These are phyloP conservation scores for Boletus rufocinnamomeus DNA, from an alignment of 768 basidiomycete species.

Conservation along the genomic window DNA sequence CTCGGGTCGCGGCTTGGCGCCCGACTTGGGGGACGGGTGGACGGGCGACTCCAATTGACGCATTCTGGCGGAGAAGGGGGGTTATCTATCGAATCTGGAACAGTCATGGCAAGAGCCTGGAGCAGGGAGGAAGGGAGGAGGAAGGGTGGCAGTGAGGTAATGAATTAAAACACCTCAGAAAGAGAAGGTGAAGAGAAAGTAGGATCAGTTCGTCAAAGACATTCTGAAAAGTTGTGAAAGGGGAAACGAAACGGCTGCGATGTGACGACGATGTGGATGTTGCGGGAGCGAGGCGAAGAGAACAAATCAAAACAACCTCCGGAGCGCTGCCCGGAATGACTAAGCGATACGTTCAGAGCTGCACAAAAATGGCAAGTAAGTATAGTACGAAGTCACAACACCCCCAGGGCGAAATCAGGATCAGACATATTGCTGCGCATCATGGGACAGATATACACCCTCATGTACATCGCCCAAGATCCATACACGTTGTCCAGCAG, in stretches of 20 bases:
- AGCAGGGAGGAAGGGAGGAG: constrained; percentile 12
- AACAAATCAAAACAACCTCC: constrained; percentile 7
- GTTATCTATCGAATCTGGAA: constrained; percentile 43
- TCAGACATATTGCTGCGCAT: not conserved
- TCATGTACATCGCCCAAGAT: not conserved
- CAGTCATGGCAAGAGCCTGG: constrained; percentile 35
- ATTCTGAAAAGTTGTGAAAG: constrained; percentile 6
- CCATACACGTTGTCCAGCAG: not conserved
- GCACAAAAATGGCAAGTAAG: constrained; percentile 1
- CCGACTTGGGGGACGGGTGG: constrained; percentile 60
- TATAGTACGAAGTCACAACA: not conserved
- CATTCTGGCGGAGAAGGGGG: constrained; percentile 58
- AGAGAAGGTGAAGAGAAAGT: not conserved
- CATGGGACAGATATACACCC: not conserved
- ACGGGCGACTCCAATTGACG: constrained; percentile 61
- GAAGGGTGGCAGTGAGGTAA: not conserved
- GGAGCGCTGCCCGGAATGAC: constrained; percentile 23
- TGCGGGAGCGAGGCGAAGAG: constrained; percentile 13
- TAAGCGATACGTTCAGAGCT: constrained; percentile 18
- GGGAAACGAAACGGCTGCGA: not conserved
- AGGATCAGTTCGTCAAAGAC: constrained; percentile 13
- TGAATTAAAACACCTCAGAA: not conserved
- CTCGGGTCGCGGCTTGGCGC: constrained; percentile 47
- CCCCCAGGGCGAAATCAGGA: not conserved
- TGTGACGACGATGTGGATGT: constrained; percentile 18